Conservation (phyloP, 2,329 filamentous ascomycete genomes). For the Metarhizium anisopliae region DNA sequence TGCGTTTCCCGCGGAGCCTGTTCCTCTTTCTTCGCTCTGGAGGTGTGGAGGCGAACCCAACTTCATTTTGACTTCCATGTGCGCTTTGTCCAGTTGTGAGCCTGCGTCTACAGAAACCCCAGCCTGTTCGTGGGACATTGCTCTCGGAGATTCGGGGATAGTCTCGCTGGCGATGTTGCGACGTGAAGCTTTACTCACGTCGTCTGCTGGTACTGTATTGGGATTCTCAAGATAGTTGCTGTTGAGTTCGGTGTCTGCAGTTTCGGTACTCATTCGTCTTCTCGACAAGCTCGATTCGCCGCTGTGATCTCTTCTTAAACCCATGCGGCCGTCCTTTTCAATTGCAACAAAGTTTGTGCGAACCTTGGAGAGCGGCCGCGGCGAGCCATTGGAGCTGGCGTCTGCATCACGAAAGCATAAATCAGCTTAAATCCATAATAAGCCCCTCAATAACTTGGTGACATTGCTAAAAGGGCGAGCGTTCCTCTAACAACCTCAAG, state of each 20-base stretch:
- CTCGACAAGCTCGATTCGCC: slow-evolving; percentile 28
- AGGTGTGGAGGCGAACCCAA: background rate
- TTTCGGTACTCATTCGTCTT: slow-evolving; percentile 27
- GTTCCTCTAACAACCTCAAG: background rate
- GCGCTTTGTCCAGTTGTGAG: background rate
- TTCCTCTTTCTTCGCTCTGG: background rate
- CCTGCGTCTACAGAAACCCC: slow-evolving; percentile 11
- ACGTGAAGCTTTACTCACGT: slow-evolving; percentile 9
- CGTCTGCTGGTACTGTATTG: slow-evolving; percentile 18
- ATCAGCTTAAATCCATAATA: slow-evolving; percentile 15
- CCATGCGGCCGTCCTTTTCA: slow-evolving; percentile 53
- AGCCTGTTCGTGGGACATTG: slow-evolving; percentile 14
- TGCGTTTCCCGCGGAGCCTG: background rate
- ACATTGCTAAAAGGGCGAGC: background rate
- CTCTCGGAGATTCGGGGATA: slow-evolving; percentile 32
- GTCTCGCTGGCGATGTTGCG: slow-evolving; percentile 25
- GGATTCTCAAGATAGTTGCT: slow-evolving; percentile 29
- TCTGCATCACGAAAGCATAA: slow-evolving; percentile 14
- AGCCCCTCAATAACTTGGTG: slow-evolving; percentile 5
- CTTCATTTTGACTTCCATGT: background rate
- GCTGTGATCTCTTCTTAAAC: slow-evolving; percentile 34
- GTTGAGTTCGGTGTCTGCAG: slow-evolving; percentile 17
- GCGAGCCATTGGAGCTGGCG: slow-evolving; percentile 36
- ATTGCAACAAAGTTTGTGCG: slow-evolving; percentile 68
- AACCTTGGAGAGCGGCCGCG: slow-evolving; percentile 64